Evolutionary conservation across 768 basidiomycete species (phyloP).

Genomic region (Boletus pseudopeckii): DNA sequence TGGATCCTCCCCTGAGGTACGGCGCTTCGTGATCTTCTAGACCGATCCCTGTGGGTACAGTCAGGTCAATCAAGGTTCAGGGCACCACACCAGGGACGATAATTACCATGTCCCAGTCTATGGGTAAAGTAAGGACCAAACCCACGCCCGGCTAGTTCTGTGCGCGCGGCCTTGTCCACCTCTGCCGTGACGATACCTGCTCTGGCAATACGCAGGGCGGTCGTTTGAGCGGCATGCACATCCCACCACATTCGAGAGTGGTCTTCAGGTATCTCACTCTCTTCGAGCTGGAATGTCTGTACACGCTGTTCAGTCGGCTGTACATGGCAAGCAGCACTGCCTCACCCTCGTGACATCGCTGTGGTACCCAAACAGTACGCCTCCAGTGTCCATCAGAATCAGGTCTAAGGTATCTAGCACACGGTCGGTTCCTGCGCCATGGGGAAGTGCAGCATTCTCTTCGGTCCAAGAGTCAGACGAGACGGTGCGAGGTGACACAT

Average conservation of each 20-base stretch:
- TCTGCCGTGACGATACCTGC: conserved; percentile 48
- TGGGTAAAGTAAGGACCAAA: conserved; percentile 71
- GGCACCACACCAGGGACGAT: neutral
- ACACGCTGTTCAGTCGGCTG: neutral
- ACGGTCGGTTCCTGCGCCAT: conserved; percentile 75
- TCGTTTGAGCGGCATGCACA: conserved; percentile 61
- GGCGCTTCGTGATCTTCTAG: conserved; percentile 81
- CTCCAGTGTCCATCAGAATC: conserved; percentile 73
- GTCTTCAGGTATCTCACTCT: conserved; percentile 49
- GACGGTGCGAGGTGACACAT: neutral
- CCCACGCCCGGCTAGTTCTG: conserved; percentile 39
- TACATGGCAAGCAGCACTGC: neutral
- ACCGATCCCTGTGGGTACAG: conserved; percentile 61
- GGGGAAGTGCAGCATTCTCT: conserved; percentile 87
- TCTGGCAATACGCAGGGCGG: conserved; percentile 46
- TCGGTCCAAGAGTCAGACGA: conserved; percentile 4
- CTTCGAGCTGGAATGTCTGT: conserved; percentile 64
- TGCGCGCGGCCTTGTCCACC: conserved; percentile 64
- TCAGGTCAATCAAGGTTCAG: conserved; percentile 16
- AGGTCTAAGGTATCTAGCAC: conserved; percentile 54
- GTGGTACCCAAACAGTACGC: conserved; percentile 66
- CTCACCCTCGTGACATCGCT: conserved; percentile 78
- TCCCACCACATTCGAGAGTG: conserved; percentile 60
- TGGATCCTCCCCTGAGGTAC: conserved; percentile 70
- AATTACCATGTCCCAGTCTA: conserved; percentile 71